phyloP scores from a whole-genome alignment of 768 basidiomycete genomes.

The Strobilomyces confusus region DNA sequence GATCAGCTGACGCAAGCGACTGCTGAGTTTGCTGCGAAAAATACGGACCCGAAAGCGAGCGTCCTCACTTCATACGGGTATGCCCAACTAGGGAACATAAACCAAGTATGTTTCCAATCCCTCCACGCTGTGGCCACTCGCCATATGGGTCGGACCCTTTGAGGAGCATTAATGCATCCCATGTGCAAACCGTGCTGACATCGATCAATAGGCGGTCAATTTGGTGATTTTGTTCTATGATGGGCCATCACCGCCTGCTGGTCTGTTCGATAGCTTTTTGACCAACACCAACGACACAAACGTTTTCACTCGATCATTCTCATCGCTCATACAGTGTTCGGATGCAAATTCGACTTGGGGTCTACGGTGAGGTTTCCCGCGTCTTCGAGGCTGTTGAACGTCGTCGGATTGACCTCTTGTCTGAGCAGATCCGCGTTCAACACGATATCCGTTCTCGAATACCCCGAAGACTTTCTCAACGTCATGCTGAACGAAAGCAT shows the following conservation, averaged over 20 bases:
- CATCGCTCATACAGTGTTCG: slow-evolving; percentile 25
- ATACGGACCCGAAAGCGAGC: slow-evolving; percentile 23
- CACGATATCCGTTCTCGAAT: slow-evolving; percentile 22
- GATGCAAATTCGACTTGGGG: slow-evolving; percentile 14
- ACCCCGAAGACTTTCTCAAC: slow-evolving; percentile 18
- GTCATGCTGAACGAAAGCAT: slow-evolving; percentile 13
- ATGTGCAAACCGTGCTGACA: slow-evolving; percentile 6
- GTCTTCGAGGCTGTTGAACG: neutral
- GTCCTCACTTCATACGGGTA: slow-evolving; percentile 42
- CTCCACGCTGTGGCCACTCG: neutral
- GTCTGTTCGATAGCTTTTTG: slow-evolving; percentile 31
- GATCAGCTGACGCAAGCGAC: slow-evolving; percentile 24
- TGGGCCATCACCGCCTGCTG: slow-evolving; percentile 31
- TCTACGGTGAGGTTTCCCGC: slow-evolving; percentile 20
- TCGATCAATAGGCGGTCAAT: slow-evolving; percentile 7
- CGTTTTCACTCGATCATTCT: slow-evolving; percentile 21
- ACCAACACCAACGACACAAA: slow-evolving; percentile 5
- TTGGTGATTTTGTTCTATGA: slow-evolving; percentile 55
- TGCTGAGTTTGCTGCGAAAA: slow-evolving; percentile 20
- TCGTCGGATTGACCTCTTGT: neutral
- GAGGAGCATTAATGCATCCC: neutral
- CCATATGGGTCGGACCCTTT: neutral
- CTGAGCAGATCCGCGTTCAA: slow-evolving; percentile 21
- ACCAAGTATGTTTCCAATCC: slow-evolving; percentile 29
- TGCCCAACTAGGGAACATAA: slow-evolving; percentile 27